Evolutionary conservation across 768 basidiomycete species (phyloP).

Genomic region (Lactarius sp.): DNA sequence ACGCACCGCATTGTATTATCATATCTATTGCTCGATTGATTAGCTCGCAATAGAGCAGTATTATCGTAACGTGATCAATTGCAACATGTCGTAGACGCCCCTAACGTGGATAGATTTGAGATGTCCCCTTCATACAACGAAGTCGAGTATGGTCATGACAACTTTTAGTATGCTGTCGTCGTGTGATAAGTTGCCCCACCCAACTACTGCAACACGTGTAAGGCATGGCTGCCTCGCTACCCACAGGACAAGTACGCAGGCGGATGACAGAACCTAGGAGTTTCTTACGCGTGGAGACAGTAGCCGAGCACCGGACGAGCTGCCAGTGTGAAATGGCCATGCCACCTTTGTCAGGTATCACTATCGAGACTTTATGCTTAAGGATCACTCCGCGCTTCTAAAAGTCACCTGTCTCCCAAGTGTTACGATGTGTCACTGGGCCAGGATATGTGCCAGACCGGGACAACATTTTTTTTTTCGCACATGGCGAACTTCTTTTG

Average conservation of each 20-base stretch:
- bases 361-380: no score
- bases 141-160: neutral
- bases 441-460: neutral
- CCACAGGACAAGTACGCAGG: no score
- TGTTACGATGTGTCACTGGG: neutral
- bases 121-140: neutral
- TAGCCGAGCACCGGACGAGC: no score
- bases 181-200: no score
- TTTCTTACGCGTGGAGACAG: no score
- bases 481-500: neutral
- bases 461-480: neutral
- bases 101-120: neutral
- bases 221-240: no score
- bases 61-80: conserved; percentile 7
- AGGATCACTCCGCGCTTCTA: neutral
- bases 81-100: neutral
- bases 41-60: conserved; percentile 10
- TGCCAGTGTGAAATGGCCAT: no score
- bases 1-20: conserved; percentile 19
- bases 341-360: no score
- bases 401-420: neutral
- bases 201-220: no score
- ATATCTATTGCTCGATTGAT: conserved; percentile 24
- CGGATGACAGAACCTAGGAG: no score
- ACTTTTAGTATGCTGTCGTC: neutral